phyloP scores from a whole-genome alignment of 139 green algal species.

The Axilococcus clingmanii region DNA sequence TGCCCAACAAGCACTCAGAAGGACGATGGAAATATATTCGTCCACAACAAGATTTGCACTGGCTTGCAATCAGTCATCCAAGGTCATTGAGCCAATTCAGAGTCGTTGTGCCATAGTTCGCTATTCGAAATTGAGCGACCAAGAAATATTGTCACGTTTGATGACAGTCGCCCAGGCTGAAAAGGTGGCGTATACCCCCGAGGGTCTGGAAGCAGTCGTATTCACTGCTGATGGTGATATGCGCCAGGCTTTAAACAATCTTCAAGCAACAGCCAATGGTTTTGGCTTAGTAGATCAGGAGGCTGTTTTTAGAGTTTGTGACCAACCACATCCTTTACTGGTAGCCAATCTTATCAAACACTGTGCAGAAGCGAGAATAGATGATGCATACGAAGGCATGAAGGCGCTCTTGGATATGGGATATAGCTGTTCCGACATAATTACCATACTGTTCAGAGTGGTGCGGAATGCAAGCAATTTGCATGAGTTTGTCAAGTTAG shows the following conservation, averaged over 20 bases:
- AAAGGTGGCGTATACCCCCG: slow-evolving; percentile 52
- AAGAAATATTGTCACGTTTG: slow-evolving; percentile 79
- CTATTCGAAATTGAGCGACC: slow-evolving; percentile 61
- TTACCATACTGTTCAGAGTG: slow-evolving; percentile 91
- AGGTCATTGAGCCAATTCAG: slow-evolving; percentile 99
- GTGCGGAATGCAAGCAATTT: slow-evolving; percentile 60
- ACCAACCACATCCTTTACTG: slow-evolving; percentile 92
- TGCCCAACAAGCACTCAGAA: slow-evolving; percentile 92
- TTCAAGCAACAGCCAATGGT: slow-evolving; percentile 80
- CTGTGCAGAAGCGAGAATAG: slow-evolving; percentile 61
- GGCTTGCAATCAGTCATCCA: slow-evolving; percentile 91
- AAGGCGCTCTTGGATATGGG: slow-evolving; percentile 75
- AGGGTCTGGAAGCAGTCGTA: slow-evolving; percentile 91
- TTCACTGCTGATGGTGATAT: slow-evolving; percentile 99
- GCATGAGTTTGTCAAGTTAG: slow-evolving; percentile 92
- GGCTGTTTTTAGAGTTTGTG: slow-evolving; percentile 94
- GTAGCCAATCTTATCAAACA: slow-evolving; percentile 62
- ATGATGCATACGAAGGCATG: slow-evolving; percentile 71
- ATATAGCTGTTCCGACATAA: slow-evolving; percentile 88
- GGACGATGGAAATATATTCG: slow-evolving; percentile 98
- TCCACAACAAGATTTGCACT: slow-evolving; percentile 94
- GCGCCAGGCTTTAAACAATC: slow-evolving; percentile 97
- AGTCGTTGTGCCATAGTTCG: slow-evolving; percentile 93
- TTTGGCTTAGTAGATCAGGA: slow-evolving; percentile 85
- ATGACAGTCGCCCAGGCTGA: slow-evolving; percentile 48